A percentile compares a stretch with the other conserved stretches of the same genome.
Conservation (phyloP, 2,329 filamentous ascomycete genomes). For the Sclerotinia borealis region DNA sequence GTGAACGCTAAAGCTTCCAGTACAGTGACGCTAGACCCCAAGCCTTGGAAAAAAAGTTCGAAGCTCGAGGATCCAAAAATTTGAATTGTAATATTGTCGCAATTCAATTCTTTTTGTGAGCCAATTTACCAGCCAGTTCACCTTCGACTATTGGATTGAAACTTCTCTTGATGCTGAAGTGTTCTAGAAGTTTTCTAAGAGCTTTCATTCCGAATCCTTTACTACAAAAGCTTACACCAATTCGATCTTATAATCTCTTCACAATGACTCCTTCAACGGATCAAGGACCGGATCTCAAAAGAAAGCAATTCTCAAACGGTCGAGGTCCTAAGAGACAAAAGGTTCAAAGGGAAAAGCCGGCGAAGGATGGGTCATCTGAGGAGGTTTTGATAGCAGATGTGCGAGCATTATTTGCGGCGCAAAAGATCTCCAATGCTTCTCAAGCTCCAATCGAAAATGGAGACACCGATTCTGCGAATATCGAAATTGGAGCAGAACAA, state of each 20-base stretch:
- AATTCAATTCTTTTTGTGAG: not conserved
- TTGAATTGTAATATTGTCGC: not conserved
- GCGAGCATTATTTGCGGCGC: constrained; percentile 42
- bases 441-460: not conserved
- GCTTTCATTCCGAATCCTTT: not conserved
- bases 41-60: not conserved
- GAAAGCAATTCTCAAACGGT: constrained; percentile 29
- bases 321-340: constrained; percentile 42
- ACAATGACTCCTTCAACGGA: constrained; percentile 14
- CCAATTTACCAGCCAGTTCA: not conserved
- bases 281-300: constrained; percentile 21
- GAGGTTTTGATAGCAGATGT: constrained; percentile 63
- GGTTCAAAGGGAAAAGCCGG: constrained; percentile 48
- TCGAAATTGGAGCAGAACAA: constrained; percentile 18
- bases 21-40: not conserved
- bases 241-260: constrained; percentile 12
- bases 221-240: not conserved
- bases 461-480: constrained; percentile 23
- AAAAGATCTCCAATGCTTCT: constrained; percentile 30
- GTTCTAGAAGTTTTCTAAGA: constrained; percentile 2
- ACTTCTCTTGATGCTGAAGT: constrained; percentile 28
- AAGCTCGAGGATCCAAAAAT: not conserved
- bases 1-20: constrained; percentile 1
- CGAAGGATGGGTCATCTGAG: constrained; percentile 56
- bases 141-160: not conserved